A percentile compares a stretch with the other conserved stretches of the same genome.
Conservation (phyloP, 169 alveolate species). For the Plasmodium knowlesi region DNA sequence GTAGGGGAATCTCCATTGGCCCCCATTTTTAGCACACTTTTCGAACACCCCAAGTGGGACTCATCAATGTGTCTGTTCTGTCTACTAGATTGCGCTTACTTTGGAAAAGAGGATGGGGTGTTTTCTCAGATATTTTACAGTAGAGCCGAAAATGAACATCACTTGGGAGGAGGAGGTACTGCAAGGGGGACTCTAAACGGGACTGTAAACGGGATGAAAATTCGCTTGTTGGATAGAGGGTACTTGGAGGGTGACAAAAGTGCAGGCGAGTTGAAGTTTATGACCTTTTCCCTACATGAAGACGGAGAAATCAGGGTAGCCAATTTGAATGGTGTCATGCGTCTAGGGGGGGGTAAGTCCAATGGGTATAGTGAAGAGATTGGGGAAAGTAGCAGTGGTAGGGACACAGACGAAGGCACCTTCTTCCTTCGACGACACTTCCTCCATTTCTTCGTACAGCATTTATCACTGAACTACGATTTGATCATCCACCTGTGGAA, state of each 20-base stretch:
- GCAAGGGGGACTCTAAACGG: neutral
- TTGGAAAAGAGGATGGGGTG: neutral
- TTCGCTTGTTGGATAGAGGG: neutral
- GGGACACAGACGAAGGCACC: neutral
- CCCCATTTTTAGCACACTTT: neutral
- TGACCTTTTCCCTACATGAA: neutral
- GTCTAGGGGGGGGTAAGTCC: neutral
- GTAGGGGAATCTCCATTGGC: neutral
- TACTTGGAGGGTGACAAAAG: neutral
- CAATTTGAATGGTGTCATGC: neutral
- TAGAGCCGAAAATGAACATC: neutral
- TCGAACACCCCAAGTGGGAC: neutral
- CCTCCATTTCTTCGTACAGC: constrained; percentile 6
- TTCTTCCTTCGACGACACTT: constrained; percentile 26
- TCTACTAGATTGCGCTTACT: neutral
- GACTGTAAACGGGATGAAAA: neutral
- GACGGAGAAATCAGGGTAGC: neutral
- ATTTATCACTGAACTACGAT: constrained; percentile 24
- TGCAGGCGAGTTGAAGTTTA: neutral
- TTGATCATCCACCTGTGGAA: constrained; percentile 4
- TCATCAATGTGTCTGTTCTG: neutral
- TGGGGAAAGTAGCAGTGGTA: neutral
- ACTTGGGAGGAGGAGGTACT: neutral
- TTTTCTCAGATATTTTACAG: neutral
- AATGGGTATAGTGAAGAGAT: neutral